Conservation (phyloP, 1,284 basidiomycete species). For the Ustilago nuda region DNA sequence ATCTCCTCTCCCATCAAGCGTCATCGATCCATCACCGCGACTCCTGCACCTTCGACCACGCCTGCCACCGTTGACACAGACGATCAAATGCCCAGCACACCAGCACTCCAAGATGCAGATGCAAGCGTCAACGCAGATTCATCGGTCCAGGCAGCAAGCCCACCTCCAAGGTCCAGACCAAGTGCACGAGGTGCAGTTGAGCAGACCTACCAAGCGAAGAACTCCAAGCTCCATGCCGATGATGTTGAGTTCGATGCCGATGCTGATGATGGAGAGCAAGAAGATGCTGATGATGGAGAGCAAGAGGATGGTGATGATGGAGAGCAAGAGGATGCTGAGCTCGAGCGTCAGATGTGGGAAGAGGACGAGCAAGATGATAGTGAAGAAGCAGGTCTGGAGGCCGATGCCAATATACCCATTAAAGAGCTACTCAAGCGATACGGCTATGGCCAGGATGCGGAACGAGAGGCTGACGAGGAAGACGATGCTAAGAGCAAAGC, state of each 20-base stretch:
- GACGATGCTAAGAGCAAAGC: conserved; percentile 27
- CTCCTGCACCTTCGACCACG: conserved; percentile 11
- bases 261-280: conserved; percentile 52
- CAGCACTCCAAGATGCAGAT: conserved; percentile 1
- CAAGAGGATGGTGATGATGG: conserved; percentile 49
- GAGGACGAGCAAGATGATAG: conserved; percentile 70
- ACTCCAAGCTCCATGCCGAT: conserved; percentile 28
- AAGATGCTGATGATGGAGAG: conserved; percentile 62
- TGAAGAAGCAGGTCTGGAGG: conserved; percentile 72
- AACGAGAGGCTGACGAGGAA: conserved; percentile 27
- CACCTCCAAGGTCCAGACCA: conserved; percentile 19
- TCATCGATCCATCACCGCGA: conserved; percentile 12
- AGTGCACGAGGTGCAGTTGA: conserved; percentile 6
- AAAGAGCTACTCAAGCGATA: conserved; percentile 73
- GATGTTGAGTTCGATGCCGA: conserved; percentile 36
- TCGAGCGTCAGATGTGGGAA: conserved; percentile 66
- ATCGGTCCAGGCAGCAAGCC: not conserved
- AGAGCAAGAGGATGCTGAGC: conserved; percentile 62
- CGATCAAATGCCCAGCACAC: not conserved
- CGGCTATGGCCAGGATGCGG: conserved; percentile 62
- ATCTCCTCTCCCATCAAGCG: conserved; percentile 12
- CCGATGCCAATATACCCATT: conserved; percentile 73
- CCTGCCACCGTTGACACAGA: conserved; percentile 4
- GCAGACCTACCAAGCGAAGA: conserved; percentile 11
- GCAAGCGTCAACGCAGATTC: not conserved